These are phyloP conservation scores for Andrographis paniculata DNA, from an alignment of 305 asterid species.

Conservation along the genomic window DNA sequence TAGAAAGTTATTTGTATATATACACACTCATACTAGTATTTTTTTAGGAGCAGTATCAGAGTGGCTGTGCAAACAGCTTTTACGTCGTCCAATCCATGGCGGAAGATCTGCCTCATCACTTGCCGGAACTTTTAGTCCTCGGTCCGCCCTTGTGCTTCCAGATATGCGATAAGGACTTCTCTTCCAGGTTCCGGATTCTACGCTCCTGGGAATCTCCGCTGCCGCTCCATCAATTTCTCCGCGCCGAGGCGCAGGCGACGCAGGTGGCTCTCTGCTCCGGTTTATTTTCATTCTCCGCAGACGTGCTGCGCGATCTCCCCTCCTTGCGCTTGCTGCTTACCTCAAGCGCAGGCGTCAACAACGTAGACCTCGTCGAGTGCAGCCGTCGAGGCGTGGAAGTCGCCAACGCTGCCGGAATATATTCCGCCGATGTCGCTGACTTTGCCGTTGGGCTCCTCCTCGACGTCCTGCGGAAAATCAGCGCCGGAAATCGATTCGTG, in stretches of 20 bases:
- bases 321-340: conserved; percentile 39
- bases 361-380: conserved; percentile 54
- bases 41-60: too few relatives aligned
- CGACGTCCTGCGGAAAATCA: conserved; percentile 44
- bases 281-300: conserved; percentile 18
- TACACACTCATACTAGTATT: too few relatives aligned
- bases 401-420: conserved; percentile 29
- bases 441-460: conserved; percentile 57
- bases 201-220: conserved; percentile 50
- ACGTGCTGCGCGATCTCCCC: conserved; percentile 44
- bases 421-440: conserved; percentile 63
- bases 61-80: too few relatives aligned
- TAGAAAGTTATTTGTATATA: too few relatives aligned
- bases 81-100: conserved; percentile 18
- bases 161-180: conserved; percentile 21
- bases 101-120: conserved; percentile 6
- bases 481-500: conserved; percentile 37
- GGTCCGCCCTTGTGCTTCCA: conserved; percentile 36
- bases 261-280: conserved; percentile 38
- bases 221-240: conserved; percentile 35
- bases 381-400: conserved; percentile 46
- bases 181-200: conserved; percentile 29
- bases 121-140: conserved; percentile 38
- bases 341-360: conserved; percentile 59
- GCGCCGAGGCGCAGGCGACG: conserved; percentile 30